Conservation (phyloP, 164 flowering plant genomes). For the Macadamia tetraphylla region DNA sequence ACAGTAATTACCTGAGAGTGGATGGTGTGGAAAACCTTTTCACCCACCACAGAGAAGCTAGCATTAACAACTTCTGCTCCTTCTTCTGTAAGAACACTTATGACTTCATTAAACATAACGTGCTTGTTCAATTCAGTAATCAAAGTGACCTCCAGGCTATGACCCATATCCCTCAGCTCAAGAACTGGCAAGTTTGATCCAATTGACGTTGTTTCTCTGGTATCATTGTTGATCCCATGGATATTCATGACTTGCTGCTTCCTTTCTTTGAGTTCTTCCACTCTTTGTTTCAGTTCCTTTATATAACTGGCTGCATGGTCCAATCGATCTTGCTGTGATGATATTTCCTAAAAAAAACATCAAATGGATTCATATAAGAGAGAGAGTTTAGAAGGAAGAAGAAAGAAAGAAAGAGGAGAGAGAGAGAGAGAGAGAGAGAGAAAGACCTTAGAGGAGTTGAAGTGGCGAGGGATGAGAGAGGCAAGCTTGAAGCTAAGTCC, state of each 20-base stretch:
- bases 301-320: constrained; percentile 34
- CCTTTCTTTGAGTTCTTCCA: constrained; percentile 27
- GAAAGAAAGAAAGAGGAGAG: not conserved
- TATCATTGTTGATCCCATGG: not conserved
- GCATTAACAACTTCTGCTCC: constrained; percentile 50
- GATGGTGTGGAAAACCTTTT: constrained; percentile 34
- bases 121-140: constrained; percentile 32
- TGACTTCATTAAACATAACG: constrained; percentile 37
- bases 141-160: constrained; percentile 36
- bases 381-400: not conserved
- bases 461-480: not conserved
- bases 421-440: constrained; percentile 2
- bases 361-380: not conserved
- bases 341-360: constrained; percentile 15
- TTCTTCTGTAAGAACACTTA: constrained; percentile 40
- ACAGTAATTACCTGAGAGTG: constrained; percentile 40
- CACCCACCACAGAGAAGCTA: constrained; percentile 26
- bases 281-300: constrained; percentile 21
- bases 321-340: constrained; percentile 32
- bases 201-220: not conserved
- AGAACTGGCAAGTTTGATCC: constrained; percentile 28
- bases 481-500: constrained; percentile 1
- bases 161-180: constrained; percentile 42
- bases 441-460: not conserved
- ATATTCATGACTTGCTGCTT: constrained; percentile 20